Evolutionary conservation across 495 filamentous ascomycete genomes (phyloP), one percentile per base, ranked within the genome.

Genomic region (Cryomyces antarcticus): DNA sequence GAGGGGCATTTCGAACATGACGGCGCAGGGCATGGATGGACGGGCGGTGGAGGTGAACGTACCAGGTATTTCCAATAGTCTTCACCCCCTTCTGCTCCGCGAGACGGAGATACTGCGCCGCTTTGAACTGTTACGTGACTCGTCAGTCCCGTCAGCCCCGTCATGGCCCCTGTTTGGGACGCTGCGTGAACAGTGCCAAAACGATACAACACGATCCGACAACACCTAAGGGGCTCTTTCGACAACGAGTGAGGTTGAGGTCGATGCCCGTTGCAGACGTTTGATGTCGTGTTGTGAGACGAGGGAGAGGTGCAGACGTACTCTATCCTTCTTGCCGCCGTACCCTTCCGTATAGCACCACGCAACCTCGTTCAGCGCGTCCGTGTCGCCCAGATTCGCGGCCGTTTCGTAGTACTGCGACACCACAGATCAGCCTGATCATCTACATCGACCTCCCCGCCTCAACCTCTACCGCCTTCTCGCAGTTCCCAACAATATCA

Each of bases 321-420:
- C 89, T 81, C 92, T 94, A 62, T 96, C 84, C 61, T 96, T 99
- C 61, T 82, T 85, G 45, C 80, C 82, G 27, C 89, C 89, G 60
- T 92, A 93, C 9, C 89, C 89, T 54, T 93, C 81, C 13, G 88
- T 58, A 65, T 92, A 96, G 62, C 92, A 99, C 84, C 86, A 92
- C 27, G 79, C 89, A 50, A 79, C 78, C 58, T 94, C 87, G 57
- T 94, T 93, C 86, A 95, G 94, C 38, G 88, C 92, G 66, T 99
- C 89, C 34, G 80, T 80, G 60, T 99, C 89, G 38, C 88, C 88
- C 44, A 99, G 61, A 49, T 96, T 95, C 35, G 89, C 89, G 24
- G 89, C 89, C 28, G 85, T 93, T 61, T 96, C 86, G 62, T 95
- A 96, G 60, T 95, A 96, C 67, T 89, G 73, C 58, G 73, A 80